These are phyloP conservation scores for Murraya koenigii DNA, from an alignment of 345 rosid genomes.

Conservation along the genomic window DNA sequence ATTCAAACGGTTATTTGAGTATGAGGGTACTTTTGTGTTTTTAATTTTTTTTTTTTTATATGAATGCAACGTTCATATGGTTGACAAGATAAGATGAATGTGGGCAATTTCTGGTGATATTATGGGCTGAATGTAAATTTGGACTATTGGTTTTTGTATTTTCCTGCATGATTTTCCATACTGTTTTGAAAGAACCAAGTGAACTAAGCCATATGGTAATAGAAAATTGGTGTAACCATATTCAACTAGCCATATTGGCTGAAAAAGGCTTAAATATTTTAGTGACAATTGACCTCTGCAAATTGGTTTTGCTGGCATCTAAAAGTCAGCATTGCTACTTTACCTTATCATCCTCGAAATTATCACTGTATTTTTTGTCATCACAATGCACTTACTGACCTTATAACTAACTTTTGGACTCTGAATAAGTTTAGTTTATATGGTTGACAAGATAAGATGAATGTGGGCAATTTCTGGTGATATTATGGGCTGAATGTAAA, in stretches of 20 bases:
- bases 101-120: not conserved
- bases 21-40: not conserved
- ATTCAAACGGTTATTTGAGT: not conserved
- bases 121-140: not conserved
- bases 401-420: not conserved
- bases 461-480: not conserved
- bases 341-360: not conserved
- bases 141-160: not conserved
- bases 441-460: not conserved
- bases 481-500: not conserved
- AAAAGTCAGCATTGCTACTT: not conserved
- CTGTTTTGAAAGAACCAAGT: constrained; percentile 1
- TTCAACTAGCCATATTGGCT: not conserved
- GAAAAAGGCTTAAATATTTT: not conserved
- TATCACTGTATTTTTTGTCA: not conserved
- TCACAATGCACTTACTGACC: not conserved
- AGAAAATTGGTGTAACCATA: not conserved
- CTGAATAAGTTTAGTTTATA: not conserved
- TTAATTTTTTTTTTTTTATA: not conserved
- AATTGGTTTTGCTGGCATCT: not conserved
- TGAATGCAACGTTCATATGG: not conserved
- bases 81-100: not conserved
- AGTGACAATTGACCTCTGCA: not conserved
- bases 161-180: not conserved
- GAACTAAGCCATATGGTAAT: not conserved